Evolutionary conservation across 2,329 filamentous ascomycete genomes (phyloP).

Genomic region (Fusarium sp.): DNA sequence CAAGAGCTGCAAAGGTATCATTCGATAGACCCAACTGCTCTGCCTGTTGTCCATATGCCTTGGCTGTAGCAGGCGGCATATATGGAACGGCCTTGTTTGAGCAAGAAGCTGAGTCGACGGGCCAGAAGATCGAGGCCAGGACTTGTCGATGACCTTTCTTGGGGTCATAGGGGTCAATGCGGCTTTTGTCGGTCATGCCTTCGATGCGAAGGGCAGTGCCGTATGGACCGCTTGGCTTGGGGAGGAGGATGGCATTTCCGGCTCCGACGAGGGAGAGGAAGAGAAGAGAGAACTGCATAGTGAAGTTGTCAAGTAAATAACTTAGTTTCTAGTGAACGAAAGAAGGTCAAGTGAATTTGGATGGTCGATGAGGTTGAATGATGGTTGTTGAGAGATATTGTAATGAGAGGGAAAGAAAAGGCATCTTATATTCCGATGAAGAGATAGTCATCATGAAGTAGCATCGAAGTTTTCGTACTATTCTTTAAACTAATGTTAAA

Average conservation of each 20-base stretch:
- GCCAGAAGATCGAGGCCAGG: constrained; percentile 49
- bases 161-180: constrained; percentile 48
- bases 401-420: background rate
- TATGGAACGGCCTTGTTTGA: constrained; percentile 41
- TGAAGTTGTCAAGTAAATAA: rapidly evolving
- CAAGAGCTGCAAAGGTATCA: constrained; percentile 45
- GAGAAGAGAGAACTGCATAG: constrained; percentile 37
- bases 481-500: background rate
- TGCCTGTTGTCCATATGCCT: constrained; percentile 45
- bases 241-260: constrained; percentile 43
- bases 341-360: rapidly evolving
- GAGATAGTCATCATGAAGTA: background rate
- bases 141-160: constrained; percentile 43
- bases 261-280: constrained; percentile 26
- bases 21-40: constrained; percentile 46
- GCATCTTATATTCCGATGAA: background rate
- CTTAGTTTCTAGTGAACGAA: too few species aligned
- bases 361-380: background rate
- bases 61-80: constrained; percentile 51
- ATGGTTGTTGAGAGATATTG: rapidly evolving
- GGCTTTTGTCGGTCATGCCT: constrained; percentile 47
- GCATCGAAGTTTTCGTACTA: background rate
- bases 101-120: constrained; percentile 44
- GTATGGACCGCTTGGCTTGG: constrained; percentile 48
- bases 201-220: constrained; percentile 44